Evolutionary conservation across 2,329 filamentous ascomycete genomes (phyloP).

Genomic region (Fusarium sp.): DNA sequence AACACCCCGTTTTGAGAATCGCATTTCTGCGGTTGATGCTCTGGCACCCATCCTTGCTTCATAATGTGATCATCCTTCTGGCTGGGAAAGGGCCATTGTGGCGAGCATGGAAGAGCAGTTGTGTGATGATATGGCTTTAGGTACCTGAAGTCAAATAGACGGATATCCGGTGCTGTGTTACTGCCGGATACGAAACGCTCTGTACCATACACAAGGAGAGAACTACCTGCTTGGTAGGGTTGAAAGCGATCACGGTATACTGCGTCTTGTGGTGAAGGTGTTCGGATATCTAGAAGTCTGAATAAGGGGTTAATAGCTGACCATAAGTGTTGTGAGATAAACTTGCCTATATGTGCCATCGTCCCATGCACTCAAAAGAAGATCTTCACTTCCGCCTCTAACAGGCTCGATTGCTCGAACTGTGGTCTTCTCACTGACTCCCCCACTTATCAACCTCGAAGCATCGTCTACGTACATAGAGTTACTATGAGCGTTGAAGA

Average conservation of each 20-base stretch:
- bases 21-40: conserved; percentile 44
- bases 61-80: conserved; percentile 28
- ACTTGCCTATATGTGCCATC: conserved; percentile 59
- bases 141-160: conserved; percentile 66
- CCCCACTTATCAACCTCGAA: conserved; percentile 33
- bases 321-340: not conserved
- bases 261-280: conserved; percentile 56
- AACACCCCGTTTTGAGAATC: conserved; percentile 43
- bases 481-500: conserved; percentile 49
- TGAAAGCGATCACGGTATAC: conserved; percentile 65
- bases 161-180: conserved; percentile 54
- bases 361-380: conserved; percentile 63
- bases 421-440: conserved; percentile 50
- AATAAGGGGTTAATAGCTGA: not conserved
- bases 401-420: conserved; percentile 60
- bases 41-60: conserved; percentile 17
- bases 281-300: conserved; percentile 61
- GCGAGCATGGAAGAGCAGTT: conserved; percentile 57
- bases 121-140: conserved; percentile 60
- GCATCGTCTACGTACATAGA: conserved; percentile 25
- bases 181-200: conserved; percentile 63
- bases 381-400: conserved; percentile 48
- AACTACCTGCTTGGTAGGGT: conserved; percentile 55
- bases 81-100: conserved; percentile 47
- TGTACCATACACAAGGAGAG: conserved; percentile 60